Percentiles rank a stretch among this genome's conserved stretches.
Evolutionary conservation across 305 asterid genomes (phyloP).

Genomic region (Solanum hybrid): DNA sequence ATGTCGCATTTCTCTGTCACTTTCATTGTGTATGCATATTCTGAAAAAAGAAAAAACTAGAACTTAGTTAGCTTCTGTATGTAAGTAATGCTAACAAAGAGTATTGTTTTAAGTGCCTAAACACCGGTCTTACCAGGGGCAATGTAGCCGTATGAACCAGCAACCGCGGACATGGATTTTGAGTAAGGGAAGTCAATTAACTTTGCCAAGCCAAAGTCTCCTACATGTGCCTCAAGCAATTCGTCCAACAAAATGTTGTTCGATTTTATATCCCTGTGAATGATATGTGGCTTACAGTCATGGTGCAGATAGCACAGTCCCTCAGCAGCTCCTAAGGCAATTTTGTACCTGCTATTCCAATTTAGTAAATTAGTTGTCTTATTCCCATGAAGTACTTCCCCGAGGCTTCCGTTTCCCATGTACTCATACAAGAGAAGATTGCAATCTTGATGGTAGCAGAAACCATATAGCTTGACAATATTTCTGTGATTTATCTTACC

Average conservation of each 20-base stretch:
- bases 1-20: slow-evolving; percentile 87
- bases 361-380: slow-evolving; percentile 33
- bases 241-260: slow-evolving; percentile 76
- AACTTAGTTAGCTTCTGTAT: neutral
- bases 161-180: slow-evolving; percentile 84
- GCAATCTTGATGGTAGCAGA: slow-evolving; percentile 69
- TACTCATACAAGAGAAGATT: slow-evolving; percentile 70
- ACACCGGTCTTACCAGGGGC: slow-evolving; percentile 56
- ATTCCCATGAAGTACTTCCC: slow-evolving; percentile 54
- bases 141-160: slow-evolving; percentile 88
- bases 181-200: slow-evolving; percentile 59
- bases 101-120: neutral
- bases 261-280: slow-evolving; percentile 78
- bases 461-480: slow-evolving; percentile 64
- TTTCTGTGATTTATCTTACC: slow-evolving; percentile 76
- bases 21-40: slow-evolving; percentile 90
- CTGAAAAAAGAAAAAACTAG: slow-evolving; percentile 26
- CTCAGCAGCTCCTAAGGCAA: slow-evolving; percentile 79
- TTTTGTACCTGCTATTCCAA: slow-evolving; percentile 60
- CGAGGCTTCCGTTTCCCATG: slow-evolving; percentile 84
- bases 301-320: slow-evolving; percentile 75
- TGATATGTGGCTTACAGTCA: slow-evolving; percentile 73
- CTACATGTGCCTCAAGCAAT: slow-evolving; percentile 65
- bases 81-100: neutral
- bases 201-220: slow-evolving; percentile 87